A percentile compares a stretch with the other conserved stretches of the same genome.
Evolutionary conservation across 2,329 filamentous ascomycete species (phyloP).

Genomic region (Incumbomyces delicatus): DNA sequence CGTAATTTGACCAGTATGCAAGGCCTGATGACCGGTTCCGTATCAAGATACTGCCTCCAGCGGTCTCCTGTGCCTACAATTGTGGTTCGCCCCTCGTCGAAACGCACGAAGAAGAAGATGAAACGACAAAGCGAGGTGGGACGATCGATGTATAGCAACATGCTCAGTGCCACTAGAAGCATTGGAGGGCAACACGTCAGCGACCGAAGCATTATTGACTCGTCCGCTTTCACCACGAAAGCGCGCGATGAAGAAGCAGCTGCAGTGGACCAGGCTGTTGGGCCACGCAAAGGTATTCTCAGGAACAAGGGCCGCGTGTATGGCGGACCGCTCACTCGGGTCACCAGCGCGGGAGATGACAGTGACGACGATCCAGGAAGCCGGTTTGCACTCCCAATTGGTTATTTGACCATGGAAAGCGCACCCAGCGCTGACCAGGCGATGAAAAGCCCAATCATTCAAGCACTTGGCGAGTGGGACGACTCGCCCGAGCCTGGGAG

Average conservation of each 20-base stretch:
- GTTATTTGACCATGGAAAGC: conserved; percentile 17
- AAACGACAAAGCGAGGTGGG: conserved; percentile 71
- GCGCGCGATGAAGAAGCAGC: conserved; percentile 34
- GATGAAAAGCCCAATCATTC: conserved; percentile 19
- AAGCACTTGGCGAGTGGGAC: conserved; percentile 15
- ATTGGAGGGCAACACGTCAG: conserved; percentile 42
- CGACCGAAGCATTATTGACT: conserved; percentile 36
- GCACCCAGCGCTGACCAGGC: conserved; percentile 18
- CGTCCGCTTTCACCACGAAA: conserved; percentile 27
- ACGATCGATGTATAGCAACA: conserved; percentile 66
- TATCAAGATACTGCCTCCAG: conserved; percentile 90
- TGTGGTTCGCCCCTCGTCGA: conserved; percentile 77
- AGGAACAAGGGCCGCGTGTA: conserved; percentile 12
- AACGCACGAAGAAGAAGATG: conserved; percentile 79
- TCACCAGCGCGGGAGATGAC: conserved; percentile 14
- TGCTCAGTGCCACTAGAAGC: conserved; percentile 56
- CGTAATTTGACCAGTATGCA: conserved; percentile 78
- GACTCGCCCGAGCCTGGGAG: conserved; percentile 4
- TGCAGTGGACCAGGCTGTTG: conserved; percentile 41
- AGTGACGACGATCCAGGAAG: conserved; percentile 14
- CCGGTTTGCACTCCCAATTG: conserved; percentile 19
- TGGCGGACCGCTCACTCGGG: conserved; percentile 16
- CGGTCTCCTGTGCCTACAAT: conserved; percentile 90
- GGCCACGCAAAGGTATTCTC: conserved; percentile 26
- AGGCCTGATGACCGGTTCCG: conserved; percentile 74